Evolutionary conservation across 164 flowering plant species (phyloP), one percentile per base, ranked within the genome.

Genomic region (Vitis riparia): DNA sequence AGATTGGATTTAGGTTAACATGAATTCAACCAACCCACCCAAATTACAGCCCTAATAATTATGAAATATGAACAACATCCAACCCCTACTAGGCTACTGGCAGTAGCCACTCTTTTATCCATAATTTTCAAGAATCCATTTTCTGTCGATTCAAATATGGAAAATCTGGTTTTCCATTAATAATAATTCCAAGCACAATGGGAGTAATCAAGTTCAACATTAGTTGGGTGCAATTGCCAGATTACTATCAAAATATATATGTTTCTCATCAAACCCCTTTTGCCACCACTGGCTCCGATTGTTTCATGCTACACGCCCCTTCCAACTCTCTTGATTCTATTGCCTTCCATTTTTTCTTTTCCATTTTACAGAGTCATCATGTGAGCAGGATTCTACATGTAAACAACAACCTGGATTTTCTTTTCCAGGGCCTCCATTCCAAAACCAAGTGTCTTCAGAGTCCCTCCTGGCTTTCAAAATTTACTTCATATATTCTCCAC

Each of bases 391-490:
- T 57, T 51, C 50, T 51, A 50, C 59, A 65, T 32, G 30, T 66
- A 60, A 72, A 60, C 27, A 23, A 23, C 27, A 23, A 12, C 65
- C 32, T 19, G 55, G 11, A 50, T 30, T 59, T 67, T 62, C 53
- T 62, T 55, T 48, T 55, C 32, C 53, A 51, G 10, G 57, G 68
- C 65, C 27, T 27, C 17, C 61, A 17, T 27, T 4, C 56, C 8
- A 59, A 32, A 50, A 9, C 16, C 60, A 44, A 53, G 29, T 19
- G 11, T 15, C 12, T 37, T 37, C 16, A 44, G n/a, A 52, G 27
- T 60, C 13, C 58, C 55, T 55, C 60, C 32, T 19, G 51, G 48
- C 65, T 51, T 74, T 60, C 67, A 66, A 71, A 70, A 55, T 70
- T 65, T 62, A 15, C 23, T 17, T 8, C 47, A 11, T 44, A 61